Conservation (phyloP, 495 filamentous ascomycete genomes). For the Aspergillus bertholletiae region DNA sequence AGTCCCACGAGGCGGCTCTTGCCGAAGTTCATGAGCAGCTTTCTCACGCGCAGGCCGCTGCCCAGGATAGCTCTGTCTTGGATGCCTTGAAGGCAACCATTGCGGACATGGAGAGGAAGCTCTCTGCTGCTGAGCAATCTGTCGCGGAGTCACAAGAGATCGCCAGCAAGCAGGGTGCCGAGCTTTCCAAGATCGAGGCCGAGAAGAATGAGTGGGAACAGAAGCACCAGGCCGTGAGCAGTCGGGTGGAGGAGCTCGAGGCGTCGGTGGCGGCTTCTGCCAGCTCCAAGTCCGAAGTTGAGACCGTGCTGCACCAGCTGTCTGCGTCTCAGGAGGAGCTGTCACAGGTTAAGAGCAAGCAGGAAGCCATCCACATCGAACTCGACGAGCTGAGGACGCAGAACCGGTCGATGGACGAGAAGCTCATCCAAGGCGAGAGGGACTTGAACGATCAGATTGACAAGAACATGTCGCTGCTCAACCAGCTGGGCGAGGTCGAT, state of each 20-base stretch:
- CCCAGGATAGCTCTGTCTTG: conserved; percentile 35
- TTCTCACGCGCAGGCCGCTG: conserved; percentile 31
- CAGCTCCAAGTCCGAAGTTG: conserved; percentile 32
- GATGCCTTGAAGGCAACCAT: conserved; percentile 35
- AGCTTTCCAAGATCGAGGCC: conserved; percentile 29
- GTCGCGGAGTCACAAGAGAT: conserved; percentile 30
- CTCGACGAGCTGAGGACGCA: conserved; percentile 30
- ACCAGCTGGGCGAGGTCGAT: conserved; percentile 41
- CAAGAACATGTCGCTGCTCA: conserved; percentile 48
- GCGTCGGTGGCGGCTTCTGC: conserved; percentile 27
- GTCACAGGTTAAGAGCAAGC: conserved; percentile 28
- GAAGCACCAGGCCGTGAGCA: conserved; percentile 26
- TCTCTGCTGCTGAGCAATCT: conserved; percentile 31
- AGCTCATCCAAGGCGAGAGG: conserved; percentile 33
- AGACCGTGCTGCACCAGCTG: conserved; percentile 31
- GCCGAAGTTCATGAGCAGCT: conserved; percentile 32
- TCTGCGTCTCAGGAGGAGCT: conserved; percentile 34
- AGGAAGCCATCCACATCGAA: conserved; percentile 25
- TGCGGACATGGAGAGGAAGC: conserved; percentile 35
- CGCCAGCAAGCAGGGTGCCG: conserved; percentile 27
- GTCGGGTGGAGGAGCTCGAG: conserved; percentile 34
- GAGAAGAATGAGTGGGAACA: conserved; percentile 31
- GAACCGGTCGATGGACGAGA: conserved; percentile 34
- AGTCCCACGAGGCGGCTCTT: conserved; percentile 34
- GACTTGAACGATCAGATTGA: conserved; percentile 44